Base-by-base conservation (phyloP, 768 basidiomycete species). In the Coprinopsis strossmayeri region DNA sequence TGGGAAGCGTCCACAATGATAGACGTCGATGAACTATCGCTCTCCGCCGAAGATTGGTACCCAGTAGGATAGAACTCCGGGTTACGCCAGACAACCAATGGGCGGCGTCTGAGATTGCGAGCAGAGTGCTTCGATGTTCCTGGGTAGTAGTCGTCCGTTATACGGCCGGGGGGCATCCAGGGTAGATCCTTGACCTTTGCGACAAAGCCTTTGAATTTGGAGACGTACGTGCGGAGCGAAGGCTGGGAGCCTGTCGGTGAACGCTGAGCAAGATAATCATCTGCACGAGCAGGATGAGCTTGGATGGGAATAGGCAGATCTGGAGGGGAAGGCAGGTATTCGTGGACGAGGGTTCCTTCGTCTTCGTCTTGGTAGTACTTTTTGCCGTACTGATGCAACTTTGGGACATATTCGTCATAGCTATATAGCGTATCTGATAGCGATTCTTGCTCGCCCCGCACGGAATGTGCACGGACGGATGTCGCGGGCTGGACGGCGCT, bases 121-220 rank as follows among this genome's bases (percentile, higher is more conserved):
- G 42, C 42, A 15, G 42, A 35, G 27, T 46, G 50, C 21, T 35
- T 21, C 12, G 3, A 18, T 3, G 50, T 41, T 12, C 50, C 50
- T 15, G 50, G 50, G 21, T 51, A 51, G 25, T 51, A 51, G 28
- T 51, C 50, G 5, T n/a, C 45, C 2, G 50, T 51, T 23, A 45
- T 30, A 15, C 50, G 34, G 27, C 40, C 50, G 18, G 18, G 37
- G 12, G 18, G 30, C 25, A 34, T 39, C 50, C 50, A 51, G 5
- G 43, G 43, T 5, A 51, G 45, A 20, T 41, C 42, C 21, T 34
- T 45, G 28, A 51, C 34, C 44, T 28, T 30, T 25, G n/a, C n/a
- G 2, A 34, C 38, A 21, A 51, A 27, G 10, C 13, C 3, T 40
- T 51, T 51, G 50, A 51, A 41, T 15, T 37, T 24, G 5, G 25